Conservation (phyloP, 768 basidiomycete species). For the Russula ochroleuca region DNA sequence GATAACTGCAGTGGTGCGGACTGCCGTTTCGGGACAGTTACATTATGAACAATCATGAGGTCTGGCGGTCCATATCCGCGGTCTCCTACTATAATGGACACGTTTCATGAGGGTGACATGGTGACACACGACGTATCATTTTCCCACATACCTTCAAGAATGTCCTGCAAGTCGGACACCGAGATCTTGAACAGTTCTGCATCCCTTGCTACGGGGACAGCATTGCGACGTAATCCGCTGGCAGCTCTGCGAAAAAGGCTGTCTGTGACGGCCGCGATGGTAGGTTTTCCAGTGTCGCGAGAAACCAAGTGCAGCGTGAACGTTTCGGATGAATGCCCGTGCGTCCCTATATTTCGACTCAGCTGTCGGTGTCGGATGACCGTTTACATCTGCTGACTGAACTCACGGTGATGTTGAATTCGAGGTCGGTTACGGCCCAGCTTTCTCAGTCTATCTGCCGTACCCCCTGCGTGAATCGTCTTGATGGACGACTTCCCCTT, state of each 20-base stretch:
- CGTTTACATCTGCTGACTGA: neutral
- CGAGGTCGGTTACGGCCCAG: conserved; percentile 5
- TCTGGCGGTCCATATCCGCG: conserved; percentile 63
- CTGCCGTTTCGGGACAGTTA: conserved; percentile 39
- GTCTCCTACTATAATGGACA: conserved; percentile 38
- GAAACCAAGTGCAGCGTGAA: conserved; percentile 26
- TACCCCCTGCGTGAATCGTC: conserved; percentile 11
- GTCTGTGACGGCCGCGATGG: conserved; percentile 24
- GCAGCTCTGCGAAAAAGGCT: conserved; percentile 14
- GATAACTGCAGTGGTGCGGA: conserved; percentile 57
- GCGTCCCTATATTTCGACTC: conserved; percentile 3
- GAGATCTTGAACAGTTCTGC: conserved; percentile 41
- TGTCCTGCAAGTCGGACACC: conserved; percentile 37
- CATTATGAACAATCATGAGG: conserved; percentile 68
- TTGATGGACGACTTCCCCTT: conserved; percentile 9
- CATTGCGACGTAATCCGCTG: neutral
- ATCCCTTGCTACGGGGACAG: conserved; percentile 8
- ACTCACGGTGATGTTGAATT: conserved; percentile 26
- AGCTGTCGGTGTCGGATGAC: neutral
- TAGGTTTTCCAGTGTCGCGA: conserved; percentile 26
- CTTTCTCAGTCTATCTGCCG: conserved; percentile 9
- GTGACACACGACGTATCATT: neutral
- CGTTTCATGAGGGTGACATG: conserved; percentile 2
- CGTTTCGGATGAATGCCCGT: neutral
- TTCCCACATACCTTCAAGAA: conserved; percentile 55